These are phyloP conservation scores for Neospora caninum DNA, from an alignment of 169 alveolate genomes.

Conservation along the genomic window DNA sequence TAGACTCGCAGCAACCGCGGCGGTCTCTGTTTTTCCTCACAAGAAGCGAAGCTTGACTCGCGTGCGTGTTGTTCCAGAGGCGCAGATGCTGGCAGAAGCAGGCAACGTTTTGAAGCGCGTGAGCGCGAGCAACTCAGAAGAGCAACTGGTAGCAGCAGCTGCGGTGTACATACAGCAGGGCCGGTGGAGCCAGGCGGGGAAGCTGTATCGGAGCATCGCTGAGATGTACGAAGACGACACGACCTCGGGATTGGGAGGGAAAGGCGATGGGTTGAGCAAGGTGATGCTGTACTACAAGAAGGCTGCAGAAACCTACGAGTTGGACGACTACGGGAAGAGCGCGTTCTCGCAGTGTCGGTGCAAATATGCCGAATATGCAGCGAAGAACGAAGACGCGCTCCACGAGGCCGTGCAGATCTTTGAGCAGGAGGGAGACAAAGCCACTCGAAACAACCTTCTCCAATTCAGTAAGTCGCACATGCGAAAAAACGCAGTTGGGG, in stretches of 20 bases:
- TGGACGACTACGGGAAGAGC: conserved; percentile 45
- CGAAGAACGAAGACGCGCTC: conserved; percentile 10
- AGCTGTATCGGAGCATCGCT: conserved; percentile 38
- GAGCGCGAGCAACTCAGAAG: neutral
- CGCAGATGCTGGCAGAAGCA: conserved; percentile 36
- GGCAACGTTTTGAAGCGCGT: conserved; percentile 49
- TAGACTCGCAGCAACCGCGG: no score
- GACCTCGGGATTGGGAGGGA: neutral
- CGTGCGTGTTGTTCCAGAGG: conserved; percentile 18
- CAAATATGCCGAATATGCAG: conserved; percentile 46
- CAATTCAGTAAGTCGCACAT: conserved; percentile 28
- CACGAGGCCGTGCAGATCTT: conserved; percentile 33
- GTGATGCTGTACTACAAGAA: neutral
- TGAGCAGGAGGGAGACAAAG: conserved; percentile 53
- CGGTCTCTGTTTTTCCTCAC: no score
- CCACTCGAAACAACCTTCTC: conserved; percentile 41
- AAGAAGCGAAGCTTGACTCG: no score
- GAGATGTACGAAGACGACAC: conserved; percentile 32
- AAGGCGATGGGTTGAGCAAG: neutral
- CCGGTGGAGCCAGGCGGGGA: conserved; percentile 43
- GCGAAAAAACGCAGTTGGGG: neutral
- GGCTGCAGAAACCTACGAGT: conserved; percentile 43
- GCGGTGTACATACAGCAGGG: conserved; percentile 10
- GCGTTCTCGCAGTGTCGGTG: conserved; percentile 33
- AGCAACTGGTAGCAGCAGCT: conserved; percentile 8